A percentile compares a stretch with the other conserved stretches of the same genome.
These are phyloP conservation scores for Alnus glutinosa DNA, from an alignment of 306 rosid species.

Conservation along the genomic window DNA sequence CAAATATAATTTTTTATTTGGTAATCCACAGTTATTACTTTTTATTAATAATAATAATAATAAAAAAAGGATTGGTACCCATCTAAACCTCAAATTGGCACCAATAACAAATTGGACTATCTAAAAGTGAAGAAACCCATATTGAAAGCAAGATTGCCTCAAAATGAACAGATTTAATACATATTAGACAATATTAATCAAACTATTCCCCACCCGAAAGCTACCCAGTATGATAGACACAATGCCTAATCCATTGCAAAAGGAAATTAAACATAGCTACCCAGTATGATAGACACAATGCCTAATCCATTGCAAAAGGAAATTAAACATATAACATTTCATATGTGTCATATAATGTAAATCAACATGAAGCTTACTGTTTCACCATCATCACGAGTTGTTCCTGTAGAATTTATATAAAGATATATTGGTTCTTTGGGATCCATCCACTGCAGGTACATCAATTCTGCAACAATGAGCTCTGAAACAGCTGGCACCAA, in stretches of 20 bases:
- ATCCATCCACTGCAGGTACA: constrained; percentile 88
- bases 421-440: constrained; percentile 75
- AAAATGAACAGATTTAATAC: neutral
- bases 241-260: neutral
- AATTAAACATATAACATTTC: constrained; percentile 2
- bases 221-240: neutral
- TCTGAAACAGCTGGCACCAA: constrained; percentile 97
- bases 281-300: neutral
- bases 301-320: neutral
- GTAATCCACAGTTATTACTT: neutral
- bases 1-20: neutral
- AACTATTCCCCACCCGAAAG: neutral
- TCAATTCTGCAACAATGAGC: constrained; percentile 82
- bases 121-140: neutral
- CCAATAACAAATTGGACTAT: neutral
- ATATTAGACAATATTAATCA: neutral
- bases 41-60: neutral
- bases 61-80: neutral
- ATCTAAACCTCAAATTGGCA: no score
- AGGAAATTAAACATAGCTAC: neutral
- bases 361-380: constrained; percentile 50
- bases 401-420: constrained; percentile 91
- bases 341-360: constrained; percentile 3
- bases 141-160: neutral
- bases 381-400: constrained; percentile 94